Evolutionary conservation across 257 asterid genomes (phyloP), one percentile per base, ranked within the genome.

Genomic region (Ocimum tenuiflorum): DNA sequence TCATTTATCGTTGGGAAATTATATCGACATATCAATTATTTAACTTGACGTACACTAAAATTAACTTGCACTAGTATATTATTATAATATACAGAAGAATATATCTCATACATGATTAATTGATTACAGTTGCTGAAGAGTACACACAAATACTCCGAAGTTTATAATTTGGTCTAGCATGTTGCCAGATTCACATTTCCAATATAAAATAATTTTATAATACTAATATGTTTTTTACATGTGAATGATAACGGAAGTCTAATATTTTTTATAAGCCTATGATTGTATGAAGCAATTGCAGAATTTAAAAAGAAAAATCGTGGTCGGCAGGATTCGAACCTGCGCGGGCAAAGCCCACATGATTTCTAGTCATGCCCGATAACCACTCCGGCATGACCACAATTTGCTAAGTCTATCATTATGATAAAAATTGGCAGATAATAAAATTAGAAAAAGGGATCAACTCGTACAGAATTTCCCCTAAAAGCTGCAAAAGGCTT

Each of bases 351-450:
- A 1, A 86, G 96, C 95, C 95, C 99, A 86, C 95, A 92, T 89
- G 97, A 87, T 89, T 89, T 89, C 97, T 86, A 92, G 97, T 92
- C 99, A 92, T 92, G 97, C 96, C 97, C 95, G 94, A 92, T 89
- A 92, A 87, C 98, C 97, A 92, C 97, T 89, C 97, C 97, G 95
- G 94, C 97, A 92, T 94, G 94, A 84, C 98, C 94, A 87, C 96
- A n/a, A n/a, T n/a, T n/a, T n/a, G n/a, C n/a, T n/a, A n/a, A n/a
- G n/a, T n/a, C n/a, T n/a, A n/a, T n/a, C n/a, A n/a, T n/a, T n/a
- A n/a, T 27, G 31, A 27, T 27, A 27, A 27, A 27, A 27, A n/a
- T n/a, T n/a, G n/a, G n/a, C n/a, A n/a, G n/a, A n/a, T n/a, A n/a
- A n/a, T n/a, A n/a, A n/a, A n/a, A n/a, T n/a, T n/a, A n/a, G n/a